Evolutionary conservation across 2,329 filamentous ascomycete genomes (phyloP), one percentile per base, ranked within the genome.

Genomic region (Trichoderma aggressivum): DNA sequence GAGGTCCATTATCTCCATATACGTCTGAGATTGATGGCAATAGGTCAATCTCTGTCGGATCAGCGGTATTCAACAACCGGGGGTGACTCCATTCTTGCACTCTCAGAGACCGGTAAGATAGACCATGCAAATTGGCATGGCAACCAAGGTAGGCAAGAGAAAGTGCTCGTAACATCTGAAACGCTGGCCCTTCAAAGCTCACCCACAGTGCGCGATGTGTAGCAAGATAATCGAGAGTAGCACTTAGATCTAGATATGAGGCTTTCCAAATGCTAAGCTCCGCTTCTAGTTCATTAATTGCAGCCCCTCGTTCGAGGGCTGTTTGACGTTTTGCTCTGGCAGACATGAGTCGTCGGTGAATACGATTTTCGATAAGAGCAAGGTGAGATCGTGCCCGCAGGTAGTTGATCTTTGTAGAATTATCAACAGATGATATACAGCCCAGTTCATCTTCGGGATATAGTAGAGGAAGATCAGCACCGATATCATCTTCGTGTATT

Each of bases 401-500:
- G 21, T 12, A 66, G 24, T 66, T 66, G 21, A 66, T 28, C 50
- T 28, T 30, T 8, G 32, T n/a, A 34, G 63, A 56, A 21, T 43
- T 53, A 56, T 66, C 32, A n/a, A 18, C 36, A 39, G 63, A 66
- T 26, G 32, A 56, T 39, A 66, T 26, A 28, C 55, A 56, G 26
- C 63, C 47, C 1, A 66, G 63, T 30, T 47, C 63, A 39, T 66
- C 63, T 12, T 39, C 21, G 10, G 63, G 43, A 50, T 56, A 26
- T 3, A 32, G 5, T 1, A 50, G 63, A 21, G 63, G 63, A 5
- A 66, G 50, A 3, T 66, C 47, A 24, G 28, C 24, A 7, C 47
- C 63, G 55, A 66, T 66, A 6, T 66, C 63, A 14, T 66, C 63
- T 26, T 66, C 63, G 2, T 66, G 63, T 55, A 66, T 66, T 14